Evolutionary conservation across 2,329 filamentous ascomycete genomes (phyloP).

Genomic region (Akanthomyces muscarius): DNA sequence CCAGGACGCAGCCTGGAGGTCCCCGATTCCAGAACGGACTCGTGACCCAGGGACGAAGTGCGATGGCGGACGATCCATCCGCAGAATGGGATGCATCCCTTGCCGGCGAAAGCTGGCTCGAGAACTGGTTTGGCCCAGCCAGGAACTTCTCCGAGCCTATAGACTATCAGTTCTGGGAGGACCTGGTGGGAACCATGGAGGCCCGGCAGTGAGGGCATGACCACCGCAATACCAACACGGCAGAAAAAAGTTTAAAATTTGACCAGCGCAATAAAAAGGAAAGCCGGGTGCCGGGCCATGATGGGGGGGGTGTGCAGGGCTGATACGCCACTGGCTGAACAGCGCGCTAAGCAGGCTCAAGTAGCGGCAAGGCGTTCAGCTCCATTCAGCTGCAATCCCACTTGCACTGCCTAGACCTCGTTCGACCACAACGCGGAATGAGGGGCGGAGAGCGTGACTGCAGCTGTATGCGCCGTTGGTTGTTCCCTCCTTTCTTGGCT

Average conservation of each 20-base stretch:
- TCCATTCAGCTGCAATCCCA: slow-evolving; percentile 13
- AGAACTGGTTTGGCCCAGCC: slow-evolving; percentile 5
- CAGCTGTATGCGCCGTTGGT: not conserved
- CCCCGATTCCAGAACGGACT: not conserved
- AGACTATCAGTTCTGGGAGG: slow-evolving; percentile 24
- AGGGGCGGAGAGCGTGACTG: not conserved
- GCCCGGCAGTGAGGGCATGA: slow-evolving; percentile 3
- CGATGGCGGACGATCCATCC: not conserved
- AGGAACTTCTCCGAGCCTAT: slow-evolving; percentile 22
- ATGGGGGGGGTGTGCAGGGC: not conserved
- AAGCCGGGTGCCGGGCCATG: not conserved
- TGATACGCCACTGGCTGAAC: not conserved
- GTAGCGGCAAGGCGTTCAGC: slow-evolving; percentile 16
- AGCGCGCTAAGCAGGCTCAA: not conserved
- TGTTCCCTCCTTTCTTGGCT: not conserved
- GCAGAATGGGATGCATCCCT: not conserved
- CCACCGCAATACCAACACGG: not conserved
- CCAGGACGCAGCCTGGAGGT: not conserved
- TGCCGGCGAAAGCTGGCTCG: slow-evolving; percentile 3
- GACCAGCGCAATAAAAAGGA: not conserved
- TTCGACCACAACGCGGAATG: slow-evolving; percentile 10
- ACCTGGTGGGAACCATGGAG: slow-evolving; percentile 21
- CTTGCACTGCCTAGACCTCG: slow-evolving; percentile 1
- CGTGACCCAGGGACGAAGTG: not conserved
- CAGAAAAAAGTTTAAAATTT: not conserved